These are phyloP conservation scores for Bipolaris victoriae DNA, from an alignment of 2,329 filamentous ascomycete genomes.

Conservation along the genomic window DNA sequence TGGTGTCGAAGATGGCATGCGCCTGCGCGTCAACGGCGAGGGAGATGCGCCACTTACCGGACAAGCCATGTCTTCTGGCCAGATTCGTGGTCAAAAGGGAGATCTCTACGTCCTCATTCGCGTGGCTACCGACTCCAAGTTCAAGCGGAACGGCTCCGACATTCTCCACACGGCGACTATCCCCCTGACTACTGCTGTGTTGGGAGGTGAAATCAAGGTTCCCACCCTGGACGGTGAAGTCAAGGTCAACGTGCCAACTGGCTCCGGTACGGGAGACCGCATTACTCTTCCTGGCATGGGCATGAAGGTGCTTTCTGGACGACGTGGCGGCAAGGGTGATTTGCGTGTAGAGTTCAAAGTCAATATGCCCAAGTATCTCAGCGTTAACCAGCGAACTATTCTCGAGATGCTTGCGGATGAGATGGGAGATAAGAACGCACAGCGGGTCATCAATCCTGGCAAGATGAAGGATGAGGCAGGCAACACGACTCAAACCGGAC, in stretches of 20 bases:
- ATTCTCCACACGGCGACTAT: constrained; percentile 91
- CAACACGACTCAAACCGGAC: constrained; percentile 40
- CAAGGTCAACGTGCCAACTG: constrained; percentile 87
- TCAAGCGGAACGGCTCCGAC: constrained; percentile 84
- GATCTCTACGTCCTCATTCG: constrained; percentile 91
- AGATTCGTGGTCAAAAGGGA: constrained; percentile 70
- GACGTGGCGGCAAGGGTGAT: constrained; percentile 74
- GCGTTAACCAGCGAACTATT: constrained; percentile 87
- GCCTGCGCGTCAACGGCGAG: constrained; percentile 80
- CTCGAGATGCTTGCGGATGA: constrained; percentile 96
- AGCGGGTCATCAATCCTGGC: constrained; percentile 84
- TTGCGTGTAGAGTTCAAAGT: constrained; percentile 94
- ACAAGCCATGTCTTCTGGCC: constrained; percentile 66
- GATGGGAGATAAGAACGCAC: constrained; percentile 89
- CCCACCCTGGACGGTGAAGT: constrained; percentile 91
- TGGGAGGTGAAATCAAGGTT: constrained; percentile 87
- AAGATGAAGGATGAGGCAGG: constrained; percentile 50
- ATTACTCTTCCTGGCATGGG: constrained; percentile 89
- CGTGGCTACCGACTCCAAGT: constrained; percentile 88
- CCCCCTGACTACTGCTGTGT: constrained; percentile 87
- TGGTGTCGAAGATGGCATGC: constrained; percentile 96
- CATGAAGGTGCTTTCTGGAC: constrained; percentile 77
- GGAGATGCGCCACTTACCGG: constrained; percentile 86
- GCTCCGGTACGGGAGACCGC: constrained; percentile 90
- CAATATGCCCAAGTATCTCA: constrained; percentile 92